phyloP scores from a whole-genome alignment of 2,329 filamentous ascomycete species.

The Eutypa lata region DNA sequence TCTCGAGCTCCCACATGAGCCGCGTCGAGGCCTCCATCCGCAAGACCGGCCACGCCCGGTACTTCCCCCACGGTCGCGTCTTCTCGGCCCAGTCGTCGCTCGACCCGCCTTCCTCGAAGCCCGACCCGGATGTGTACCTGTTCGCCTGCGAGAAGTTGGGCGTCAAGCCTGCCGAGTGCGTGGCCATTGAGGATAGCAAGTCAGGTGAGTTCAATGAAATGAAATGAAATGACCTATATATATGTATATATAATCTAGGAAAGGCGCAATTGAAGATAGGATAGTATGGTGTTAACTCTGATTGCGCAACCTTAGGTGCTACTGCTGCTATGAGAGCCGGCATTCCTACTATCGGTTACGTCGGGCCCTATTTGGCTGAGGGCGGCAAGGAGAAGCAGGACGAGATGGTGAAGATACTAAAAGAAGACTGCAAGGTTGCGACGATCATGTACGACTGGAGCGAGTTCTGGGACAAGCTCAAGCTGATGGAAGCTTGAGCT shows the following conservation, averaged over 20 bases:
- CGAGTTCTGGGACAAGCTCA: conserved; percentile 48
- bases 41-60: conserved; percentile 76
- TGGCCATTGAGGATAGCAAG: conserved; percentile 82
- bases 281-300: no score
- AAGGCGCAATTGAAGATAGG: no score
- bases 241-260: no score
- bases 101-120: conserved; percentile 79
- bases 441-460: conserved; percentile 60
- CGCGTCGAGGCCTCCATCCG: conserved; percentile 75
- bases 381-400: conserved; percentile 51
- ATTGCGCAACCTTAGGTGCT: conserved; percentile 4
- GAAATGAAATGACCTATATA: no score
- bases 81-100: conserved; percentile 82
- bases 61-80: conserved; percentile 71
- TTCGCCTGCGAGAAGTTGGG: conserved; percentile 72
- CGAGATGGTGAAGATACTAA: conserved; percentile 62
- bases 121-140: conserved; percentile 84
- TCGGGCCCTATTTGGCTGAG: conserved; percentile 65
- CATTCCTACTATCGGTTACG: conserved; percentile 81
- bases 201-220: conserved; percentile 7
- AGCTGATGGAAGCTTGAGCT: conserved; percentile 38
- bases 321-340: conserved; percentile 62
- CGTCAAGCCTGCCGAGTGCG: conserved; percentile 66
- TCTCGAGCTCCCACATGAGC: conserved; percentile 75
- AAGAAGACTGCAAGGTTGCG: conserved; percentile 55